These are phyloP conservation scores for Nannochloris sp. DNA, from an alignment of 139 green algal species.

Conservation along the genomic window DNA sequence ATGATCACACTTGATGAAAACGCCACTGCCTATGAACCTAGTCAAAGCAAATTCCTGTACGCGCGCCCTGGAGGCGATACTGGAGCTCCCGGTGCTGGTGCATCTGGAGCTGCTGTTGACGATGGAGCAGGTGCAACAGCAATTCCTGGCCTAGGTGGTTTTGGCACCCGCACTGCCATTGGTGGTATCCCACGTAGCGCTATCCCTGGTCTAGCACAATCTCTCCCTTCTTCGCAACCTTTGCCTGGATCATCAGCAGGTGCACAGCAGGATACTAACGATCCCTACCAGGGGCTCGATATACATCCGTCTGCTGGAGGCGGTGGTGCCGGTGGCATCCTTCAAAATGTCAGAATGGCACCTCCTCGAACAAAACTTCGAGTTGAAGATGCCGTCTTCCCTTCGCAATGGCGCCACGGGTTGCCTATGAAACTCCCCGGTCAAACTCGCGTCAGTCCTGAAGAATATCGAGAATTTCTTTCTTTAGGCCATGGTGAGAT, in stretches of 20 bases:
- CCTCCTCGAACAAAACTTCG: neutral
- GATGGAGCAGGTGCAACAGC: neutral
- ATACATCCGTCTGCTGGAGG: neutral
- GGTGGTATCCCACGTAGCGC: constrained; percentile 24
- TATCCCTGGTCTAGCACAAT: constrained; percentile 11
- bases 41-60: constrained; percentile 12
- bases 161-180: constrained; percentile 1
- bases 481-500: constrained; percentile 80
- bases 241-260: neutral
- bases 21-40: constrained; percentile 21
- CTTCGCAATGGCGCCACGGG: constrained; percentile 35
- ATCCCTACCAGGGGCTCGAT: no score
- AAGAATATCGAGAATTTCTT: constrained; percentile 89
- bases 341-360: neutral
- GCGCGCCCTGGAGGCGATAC: neutral
- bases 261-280: no score
- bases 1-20: constrained; percentile 38
- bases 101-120: neutral
- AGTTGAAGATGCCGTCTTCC: constrained; percentile 40
- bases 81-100: neutral
- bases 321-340: neutral
- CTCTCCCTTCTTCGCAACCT: neutral
- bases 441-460: constrained; percentile 68
- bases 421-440: constrained; percentile 73
- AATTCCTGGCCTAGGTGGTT: neutral